Evolutionary conservation across 1,139 yeast species (phyloP), one percentile per base, ranked within the genome.

Genomic region (Geotrichum candidum): DNA sequence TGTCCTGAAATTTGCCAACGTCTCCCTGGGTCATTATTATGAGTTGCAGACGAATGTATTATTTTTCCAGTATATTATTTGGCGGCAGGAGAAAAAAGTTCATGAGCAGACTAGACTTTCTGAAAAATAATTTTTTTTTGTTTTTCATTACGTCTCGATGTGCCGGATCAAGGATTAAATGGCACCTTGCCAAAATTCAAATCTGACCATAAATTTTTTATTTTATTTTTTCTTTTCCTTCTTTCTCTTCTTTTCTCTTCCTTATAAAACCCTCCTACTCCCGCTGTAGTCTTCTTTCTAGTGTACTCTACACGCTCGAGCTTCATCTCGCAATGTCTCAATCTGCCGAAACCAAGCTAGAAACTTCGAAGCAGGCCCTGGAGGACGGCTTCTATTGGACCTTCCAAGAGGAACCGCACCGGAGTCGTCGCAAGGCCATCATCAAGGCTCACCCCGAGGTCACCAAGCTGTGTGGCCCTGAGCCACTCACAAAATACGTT

Each of bases 401-500:
- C 0, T 82, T 83, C 61, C 88, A 84, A 60, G 81, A 81, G 55
- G 97, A 91, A 71, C 96, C 96, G 1, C 97, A 91, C 71, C 83
- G 86, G 4, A 71, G 81, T 2, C 79, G 97, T 66, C 80, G 97
- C 65, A 87, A 86, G 74, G 81, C 80, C 65, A 91, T 91, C 65
- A 77, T 91, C 68, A 81, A 83, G 67, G 84, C 83, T 58, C 84
- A 91, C 69, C 97, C 97, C 0, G 86, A 90, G 66, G 88, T 90
- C 31, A 80, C 86, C 48, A 88, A 87, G 71, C 80, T 91, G 41
- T 87, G 90, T 51, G 97, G 97, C 1, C 89, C 85, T 65, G 97
- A 91, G 74, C 96, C 96, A 0, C 74, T 80, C 62, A 91, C 97
- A 5, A 90, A 90, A 70, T 91, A 86, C 79, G 83, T 88, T 41